Percentiles rank a stretch among this genome's conserved stretches.
Conservation (phyloP, 106 monocot genomes). For the Dioscorea alata region DNA sequence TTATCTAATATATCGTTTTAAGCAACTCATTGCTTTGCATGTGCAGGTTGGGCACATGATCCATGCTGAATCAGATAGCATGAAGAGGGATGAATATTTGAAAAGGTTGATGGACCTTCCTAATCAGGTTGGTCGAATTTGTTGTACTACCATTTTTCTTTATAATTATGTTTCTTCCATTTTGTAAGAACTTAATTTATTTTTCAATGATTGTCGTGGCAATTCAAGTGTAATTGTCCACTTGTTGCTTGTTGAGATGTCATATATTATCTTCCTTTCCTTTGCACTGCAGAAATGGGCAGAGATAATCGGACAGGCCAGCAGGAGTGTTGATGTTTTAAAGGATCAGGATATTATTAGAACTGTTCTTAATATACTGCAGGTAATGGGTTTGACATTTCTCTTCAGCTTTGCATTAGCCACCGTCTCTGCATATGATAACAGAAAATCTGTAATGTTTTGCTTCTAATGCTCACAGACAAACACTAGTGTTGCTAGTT, state of each 20-base stretch:
- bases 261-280: neutral
- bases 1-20: too few relatives aligned
- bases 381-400: slow-evolving; percentile 41
- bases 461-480: slow-evolving; percentile 51
- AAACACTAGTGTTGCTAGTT: slow-evolving; percentile 89
- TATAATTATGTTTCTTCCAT: neutral
- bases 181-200: neutral
- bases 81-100: slow-evolving; percentile 89
- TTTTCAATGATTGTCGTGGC: neutral
- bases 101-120: slow-evolving; percentile 98
- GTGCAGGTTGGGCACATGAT: slow-evolving; percentile 94
- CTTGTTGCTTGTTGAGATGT: too few relatives aligned
- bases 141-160: too few relatives aligned
- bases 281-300: slow-evolving; percentile 75
- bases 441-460: too few relatives aligned
- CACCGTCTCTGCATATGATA: too few relatives aligned
- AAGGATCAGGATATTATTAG: slow-evolving; percentile 92
- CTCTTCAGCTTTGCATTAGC: too few relatives aligned
- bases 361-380: slow-evolving; percentile 92
- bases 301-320: slow-evolving; percentile 95
- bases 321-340: slow-evolving; percentile 80
- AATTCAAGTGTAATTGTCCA: too few relatives aligned
- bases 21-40: neutral
- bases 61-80: slow-evolving; percentile 85
- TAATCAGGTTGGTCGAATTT: slow-evolving; percentile 50